Conservation (phyloP, 225 moss, liverwort and hornwort species). For the Neckera pumila region DNA sequence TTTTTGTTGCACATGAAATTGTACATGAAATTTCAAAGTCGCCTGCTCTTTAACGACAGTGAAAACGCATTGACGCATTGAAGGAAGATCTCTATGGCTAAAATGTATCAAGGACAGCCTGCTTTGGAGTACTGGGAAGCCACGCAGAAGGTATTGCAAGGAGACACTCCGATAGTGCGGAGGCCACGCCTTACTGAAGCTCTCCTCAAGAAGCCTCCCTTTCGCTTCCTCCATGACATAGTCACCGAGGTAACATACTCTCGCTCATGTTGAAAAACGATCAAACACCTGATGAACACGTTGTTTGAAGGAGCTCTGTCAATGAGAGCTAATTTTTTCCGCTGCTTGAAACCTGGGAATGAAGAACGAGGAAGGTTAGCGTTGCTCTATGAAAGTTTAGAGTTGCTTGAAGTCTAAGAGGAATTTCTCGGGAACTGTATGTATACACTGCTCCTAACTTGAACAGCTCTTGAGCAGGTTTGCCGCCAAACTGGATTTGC, state of each 20-base stretch:
- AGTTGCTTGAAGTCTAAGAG: neutral
- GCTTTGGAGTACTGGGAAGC: constrained; percentile 70
- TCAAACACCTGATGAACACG: neutral
- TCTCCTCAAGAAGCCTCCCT: constrained; percentile 78
- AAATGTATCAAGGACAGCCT: constrained; percentile 16
- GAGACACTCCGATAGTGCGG: constrained; percentile 47
- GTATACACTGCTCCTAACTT: neutral
- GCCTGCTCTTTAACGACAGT: neutral
- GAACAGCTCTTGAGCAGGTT: constrained; percentile 17
- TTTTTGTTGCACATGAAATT: neutral
- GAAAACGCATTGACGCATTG: neutral
- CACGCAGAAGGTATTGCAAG: constrained; percentile 73
- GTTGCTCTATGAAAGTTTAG: neutral
- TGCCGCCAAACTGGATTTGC: constrained; percentile 73
- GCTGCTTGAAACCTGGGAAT: neutral
- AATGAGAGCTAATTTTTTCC: neutral
- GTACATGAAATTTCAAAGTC: neutral
- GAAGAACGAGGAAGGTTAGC: neutral
- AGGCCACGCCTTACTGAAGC: constrained; percentile 66
- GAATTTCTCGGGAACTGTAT: neutral
- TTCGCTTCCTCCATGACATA: constrained; percentile 83
- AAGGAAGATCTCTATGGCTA: constrained; percentile 7
- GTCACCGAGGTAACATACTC: constrained; percentile 51
- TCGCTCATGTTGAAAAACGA: neutral
- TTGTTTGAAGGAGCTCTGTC: neutral